A percentile compares a stretch with the other conserved stretches of the same genome.
These are phyloP conservation scores for Noccaea caerulescens DNA, from an alignment of 345 rosid species.

Conservation along the genomic window DNA sequence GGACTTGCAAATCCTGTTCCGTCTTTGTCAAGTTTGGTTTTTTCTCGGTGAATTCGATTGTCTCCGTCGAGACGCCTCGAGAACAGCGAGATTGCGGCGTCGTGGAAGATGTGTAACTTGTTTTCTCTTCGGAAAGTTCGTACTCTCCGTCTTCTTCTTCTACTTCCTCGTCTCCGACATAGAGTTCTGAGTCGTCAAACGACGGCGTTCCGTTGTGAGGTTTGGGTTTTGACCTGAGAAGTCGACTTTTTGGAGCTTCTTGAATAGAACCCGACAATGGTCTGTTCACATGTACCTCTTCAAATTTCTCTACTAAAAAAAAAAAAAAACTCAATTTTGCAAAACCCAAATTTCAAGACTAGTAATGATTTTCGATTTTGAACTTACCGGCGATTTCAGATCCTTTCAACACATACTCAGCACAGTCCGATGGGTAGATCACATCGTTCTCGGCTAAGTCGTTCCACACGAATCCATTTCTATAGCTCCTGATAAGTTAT, in stretches of 20 bases:
- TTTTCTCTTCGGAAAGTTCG: conserved; percentile 73
- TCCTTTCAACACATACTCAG: conserved; percentile 89
- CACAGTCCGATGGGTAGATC: conserved; percentile 75
- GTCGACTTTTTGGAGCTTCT: conserved; percentile 47
- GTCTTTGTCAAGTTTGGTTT: conserved; percentile 34
- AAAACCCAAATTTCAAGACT: not conserved
- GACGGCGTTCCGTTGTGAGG: conserved; percentile 43
- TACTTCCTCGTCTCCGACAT: conserved; percentile 46
- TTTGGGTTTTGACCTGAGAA: conserved; percentile 51
- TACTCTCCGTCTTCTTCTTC: conserved; percentile 57
- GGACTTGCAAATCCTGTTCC: conserved; percentile 3
- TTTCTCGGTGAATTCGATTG: conserved; percentile 47
- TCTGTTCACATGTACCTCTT: conserved; percentile 41
- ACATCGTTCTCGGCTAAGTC: conserved; percentile 79
- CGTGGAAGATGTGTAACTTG: conserved; percentile 78
- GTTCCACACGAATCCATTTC: conserved; percentile 95
- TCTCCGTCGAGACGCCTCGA: conserved; percentile 76
- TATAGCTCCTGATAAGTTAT: conserved; percentile 64
- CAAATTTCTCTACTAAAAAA: conserved; percentile 47
- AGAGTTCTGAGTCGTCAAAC: conserved; percentile 36
- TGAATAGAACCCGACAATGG: conserved; percentile 39
- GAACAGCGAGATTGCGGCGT: conserved; percentile 88
- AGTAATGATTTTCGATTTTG: not conserved
- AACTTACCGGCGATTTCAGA: conserved; percentile 74
- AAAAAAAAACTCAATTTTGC: not conserved